Evolutionary conservation across 2,329 filamentous ascomycete species (phyloP).

Genomic region (Ambrosiella xylebori): DNA sequence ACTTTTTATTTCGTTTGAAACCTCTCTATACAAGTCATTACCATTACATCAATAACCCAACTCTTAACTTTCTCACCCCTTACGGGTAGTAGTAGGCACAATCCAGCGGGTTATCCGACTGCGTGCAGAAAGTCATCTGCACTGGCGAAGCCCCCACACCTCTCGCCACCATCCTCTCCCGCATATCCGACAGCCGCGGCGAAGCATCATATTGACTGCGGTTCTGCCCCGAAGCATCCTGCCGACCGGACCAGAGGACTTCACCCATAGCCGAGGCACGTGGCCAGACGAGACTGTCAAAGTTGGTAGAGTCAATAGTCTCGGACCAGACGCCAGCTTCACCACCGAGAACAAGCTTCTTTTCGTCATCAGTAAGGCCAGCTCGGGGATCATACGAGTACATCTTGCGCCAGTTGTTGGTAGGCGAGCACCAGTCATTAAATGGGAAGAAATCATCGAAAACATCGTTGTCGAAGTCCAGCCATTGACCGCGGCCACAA

Average conservation of each 20-base stretch:
- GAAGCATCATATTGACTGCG: constrained; percentile 53
- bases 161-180: constrained; percentile 54
- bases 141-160: constrained; percentile 48
- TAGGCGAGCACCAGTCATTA: constrained; percentile 63
- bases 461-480: constrained; percentile 47
- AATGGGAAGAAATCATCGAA: constrained; percentile 47
- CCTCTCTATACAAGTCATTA: too few relatives aligned
- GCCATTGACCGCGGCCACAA: constrained; percentile 65
- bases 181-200: constrained; percentile 55
- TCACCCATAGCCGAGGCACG: constrained; percentile 57
- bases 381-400: constrained; percentile 63
- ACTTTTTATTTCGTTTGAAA: too few relatives aligned
- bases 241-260: constrained; percentile 60
- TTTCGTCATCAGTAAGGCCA: constrained; percentile 41
- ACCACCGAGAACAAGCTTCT: constrained; percentile 58
- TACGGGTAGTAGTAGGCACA: constrained; percentile 12
- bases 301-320: constrained; percentile 54
- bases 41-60: not conserved
- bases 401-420: constrained; percentile 65
- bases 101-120: constrained; percentile 27
- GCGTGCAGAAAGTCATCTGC: constrained; percentile 57
- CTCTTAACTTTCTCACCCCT: not conserved
- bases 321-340: constrained; percentile 74
- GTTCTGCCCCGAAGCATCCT: constrained; percentile 49
- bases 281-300: constrained; percentile 67